phyloP scores from a whole-genome alignment of 1,139 yeast species.

The Blastobotrys persicus region DNA sequence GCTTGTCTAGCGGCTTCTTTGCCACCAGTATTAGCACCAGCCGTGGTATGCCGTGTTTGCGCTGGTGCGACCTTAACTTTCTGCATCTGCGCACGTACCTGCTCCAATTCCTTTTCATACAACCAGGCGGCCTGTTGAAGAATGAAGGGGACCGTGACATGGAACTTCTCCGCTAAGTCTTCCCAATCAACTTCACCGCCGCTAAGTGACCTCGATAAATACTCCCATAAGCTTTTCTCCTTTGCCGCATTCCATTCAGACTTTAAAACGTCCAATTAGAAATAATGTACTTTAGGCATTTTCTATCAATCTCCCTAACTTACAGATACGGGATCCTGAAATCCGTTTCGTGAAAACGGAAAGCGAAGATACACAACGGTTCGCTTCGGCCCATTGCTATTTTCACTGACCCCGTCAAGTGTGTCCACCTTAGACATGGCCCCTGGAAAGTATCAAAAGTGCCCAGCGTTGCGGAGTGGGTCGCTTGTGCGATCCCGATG shows the following conservation, averaged over 20 bases:
- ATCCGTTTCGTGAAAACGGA: constrained; percentile 42
- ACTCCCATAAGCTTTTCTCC: constrained; percentile 44
- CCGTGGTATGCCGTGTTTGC: constrained; percentile 9
- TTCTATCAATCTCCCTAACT: constrained; percentile 26
- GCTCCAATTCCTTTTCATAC: constrained; percentile 45
- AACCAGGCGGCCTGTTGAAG: constrained; percentile 50
- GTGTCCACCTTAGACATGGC: background rate
- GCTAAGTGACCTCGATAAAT: constrained; percentile 38
- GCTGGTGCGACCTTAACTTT: constrained; percentile 17
- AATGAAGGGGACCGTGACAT: constrained; percentile 42
- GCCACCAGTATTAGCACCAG: constrained; percentile 8
- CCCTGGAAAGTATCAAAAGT: too few species aligned
- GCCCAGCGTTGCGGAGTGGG: too few species aligned
- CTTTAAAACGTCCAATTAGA: constrained; percentile 15
- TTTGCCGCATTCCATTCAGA: constrained; percentile 42
- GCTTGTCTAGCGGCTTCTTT: background rate
- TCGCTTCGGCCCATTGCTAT: constrained; percentile 12
- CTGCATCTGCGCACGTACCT: constrained; percentile 40
- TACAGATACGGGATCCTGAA: constrained; percentile 41
- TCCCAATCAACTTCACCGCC: constrained; percentile 42
- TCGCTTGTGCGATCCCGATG: too few species aligned
- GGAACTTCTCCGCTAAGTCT: constrained; percentile 34
- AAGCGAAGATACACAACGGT: constrained; percentile 40
- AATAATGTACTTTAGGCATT: background rate
- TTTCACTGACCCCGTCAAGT: background rate